phyloP scores from a whole-genome alignment of 768 basidiomycete genomes.

The Boletus rubropictus region DNA sequence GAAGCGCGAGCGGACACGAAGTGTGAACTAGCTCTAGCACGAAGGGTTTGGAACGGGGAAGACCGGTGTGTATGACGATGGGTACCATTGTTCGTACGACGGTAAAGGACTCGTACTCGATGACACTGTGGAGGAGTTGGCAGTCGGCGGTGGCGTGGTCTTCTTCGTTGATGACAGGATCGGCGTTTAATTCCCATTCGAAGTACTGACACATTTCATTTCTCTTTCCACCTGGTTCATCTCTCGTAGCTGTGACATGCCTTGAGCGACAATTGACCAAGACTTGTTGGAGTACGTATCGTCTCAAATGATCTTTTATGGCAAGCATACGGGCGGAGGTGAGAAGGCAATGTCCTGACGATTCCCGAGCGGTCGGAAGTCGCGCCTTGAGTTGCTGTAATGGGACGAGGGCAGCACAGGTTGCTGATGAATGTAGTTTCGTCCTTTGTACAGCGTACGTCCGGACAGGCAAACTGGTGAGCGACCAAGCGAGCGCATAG shows the following conservation, averaged over 20 bases:
- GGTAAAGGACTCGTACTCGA: conserved; percentile 27
- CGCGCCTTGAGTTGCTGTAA: conserved; percentile 62
- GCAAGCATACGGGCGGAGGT: conserved; percentile 73
- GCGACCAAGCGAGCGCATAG: conserved; percentile 77
- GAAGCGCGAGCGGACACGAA: no score
- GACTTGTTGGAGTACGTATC: conserved; percentile 93
- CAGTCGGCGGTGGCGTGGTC: conserved; percentile 38
- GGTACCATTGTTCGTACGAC: neutral
- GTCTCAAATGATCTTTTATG: conserved; percentile 81
- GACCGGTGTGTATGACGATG: conserved; percentile 22
- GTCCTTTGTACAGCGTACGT: conserved; percentile 70
- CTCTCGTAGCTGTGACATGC: conserved; percentile 71
- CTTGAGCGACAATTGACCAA: conserved; percentile 87
- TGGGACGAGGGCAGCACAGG: conserved; percentile 38
- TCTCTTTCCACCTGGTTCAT: conserved; percentile 81
- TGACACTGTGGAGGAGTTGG: conserved; percentile 31
- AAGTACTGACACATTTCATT: conserved; percentile 82
- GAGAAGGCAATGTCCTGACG: conserved; percentile 66
- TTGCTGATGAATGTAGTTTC: conserved; percentile 51
- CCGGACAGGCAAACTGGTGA: conserved; percentile 81
- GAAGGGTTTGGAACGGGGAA: conserved; percentile 13
- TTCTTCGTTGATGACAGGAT: conserved; percentile 56
- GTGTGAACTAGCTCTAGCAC: no score
- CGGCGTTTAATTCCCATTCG: conserved; percentile 85
- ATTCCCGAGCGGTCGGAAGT: conserved; percentile 72